Conservation (phyloP, 768 basidiomycete species). For the Rhodotorula graminis region DNA sequence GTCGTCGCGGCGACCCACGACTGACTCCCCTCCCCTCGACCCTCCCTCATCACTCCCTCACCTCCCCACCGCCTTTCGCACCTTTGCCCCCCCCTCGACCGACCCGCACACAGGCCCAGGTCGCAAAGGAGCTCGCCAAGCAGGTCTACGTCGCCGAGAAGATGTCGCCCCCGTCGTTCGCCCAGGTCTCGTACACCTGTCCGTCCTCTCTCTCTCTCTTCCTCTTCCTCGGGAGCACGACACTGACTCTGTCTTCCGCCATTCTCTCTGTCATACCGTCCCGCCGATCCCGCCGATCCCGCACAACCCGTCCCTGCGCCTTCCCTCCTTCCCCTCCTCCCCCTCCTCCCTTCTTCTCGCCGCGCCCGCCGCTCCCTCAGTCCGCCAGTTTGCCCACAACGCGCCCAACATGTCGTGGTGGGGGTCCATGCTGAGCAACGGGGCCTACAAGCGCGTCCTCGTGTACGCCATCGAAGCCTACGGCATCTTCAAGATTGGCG, state of each 20-base stretch:
- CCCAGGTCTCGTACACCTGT: conserved; percentile 34
- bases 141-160: conserved; percentile 67
- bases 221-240: neutral
- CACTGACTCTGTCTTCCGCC: neutral
- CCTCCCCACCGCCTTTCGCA: neutral
- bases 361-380: too few species aligned
- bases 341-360: conserved; percentile 35
- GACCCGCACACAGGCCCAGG: conserved; percentile 48
- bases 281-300: neutral
- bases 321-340: too few species aligned
- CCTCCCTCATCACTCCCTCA: neutral
- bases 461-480: conserved; percentile 82
- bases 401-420: conserved; percentile 60
- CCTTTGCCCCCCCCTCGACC: too few species aligned
- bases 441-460: conserved; percentile 61
- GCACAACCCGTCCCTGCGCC: neutral
- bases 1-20: too few species aligned
- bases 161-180: conserved; percentile 60
- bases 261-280: neutral
- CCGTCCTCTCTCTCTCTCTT: neutral
- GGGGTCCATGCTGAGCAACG: conserved; percentile 54
- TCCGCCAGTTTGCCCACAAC: conserved; percentile 62
- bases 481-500: conserved; percentile 87
- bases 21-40: neutral
- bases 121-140: conserved; percentile 68